Evolutionary conservation across 148 eudicot species (phyloP).

Genomic region (Silene uniflora): DNA sequence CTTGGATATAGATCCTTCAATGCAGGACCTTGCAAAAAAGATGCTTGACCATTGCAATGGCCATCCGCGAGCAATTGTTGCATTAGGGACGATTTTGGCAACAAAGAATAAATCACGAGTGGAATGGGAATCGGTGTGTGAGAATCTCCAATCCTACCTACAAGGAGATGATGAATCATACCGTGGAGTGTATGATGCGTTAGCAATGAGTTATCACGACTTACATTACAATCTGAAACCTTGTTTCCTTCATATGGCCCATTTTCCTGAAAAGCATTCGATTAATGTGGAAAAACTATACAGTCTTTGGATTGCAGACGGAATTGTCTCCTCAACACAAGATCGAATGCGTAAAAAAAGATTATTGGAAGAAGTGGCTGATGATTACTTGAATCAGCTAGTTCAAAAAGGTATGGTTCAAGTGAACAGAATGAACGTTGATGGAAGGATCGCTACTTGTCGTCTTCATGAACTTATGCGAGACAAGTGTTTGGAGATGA

Average conservation of each 20-base stretch:
- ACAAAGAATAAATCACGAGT: neutral
- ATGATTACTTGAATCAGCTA: neutral
- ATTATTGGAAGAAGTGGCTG: neutral
- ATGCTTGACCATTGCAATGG: too few species aligned
- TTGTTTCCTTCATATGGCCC: neutral
- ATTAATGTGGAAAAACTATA: neutral
- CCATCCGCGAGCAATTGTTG: too few species aligned
- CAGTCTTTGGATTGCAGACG: neutral
- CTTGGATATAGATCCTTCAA: neutral
- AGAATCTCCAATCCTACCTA: neutral
- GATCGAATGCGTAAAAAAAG: neutral
- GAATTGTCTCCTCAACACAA: too few species aligned
- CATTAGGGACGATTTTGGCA: too few species aligned
- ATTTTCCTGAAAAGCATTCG: neutral
- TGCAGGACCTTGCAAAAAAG: neutral
- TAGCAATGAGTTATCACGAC: constrained; percentile 1
- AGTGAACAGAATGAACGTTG: neutral
- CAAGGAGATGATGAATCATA: neutral
- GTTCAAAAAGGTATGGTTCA: constrained; percentile 4
- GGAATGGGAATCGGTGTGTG: neutral
- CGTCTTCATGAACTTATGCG: neutral
- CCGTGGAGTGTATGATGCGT: neutral
- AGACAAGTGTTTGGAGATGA: neutral
- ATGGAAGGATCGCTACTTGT: neutral
- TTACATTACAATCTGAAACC: neutral